Conservation (phyloP, 1,139 yeast species). For the Suhomyces taliae region DNA sequence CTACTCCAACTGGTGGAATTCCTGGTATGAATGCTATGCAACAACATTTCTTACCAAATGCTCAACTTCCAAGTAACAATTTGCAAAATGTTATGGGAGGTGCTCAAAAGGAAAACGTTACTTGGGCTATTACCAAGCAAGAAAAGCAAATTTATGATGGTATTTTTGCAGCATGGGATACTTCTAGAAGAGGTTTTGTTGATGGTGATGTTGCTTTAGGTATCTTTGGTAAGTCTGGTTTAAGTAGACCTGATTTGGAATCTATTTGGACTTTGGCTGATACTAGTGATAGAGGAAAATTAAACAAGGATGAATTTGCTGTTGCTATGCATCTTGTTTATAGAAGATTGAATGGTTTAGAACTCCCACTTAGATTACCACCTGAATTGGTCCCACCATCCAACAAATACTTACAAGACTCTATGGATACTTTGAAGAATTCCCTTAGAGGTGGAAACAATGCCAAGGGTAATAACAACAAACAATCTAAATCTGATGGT, state of each 20-base stretch:
- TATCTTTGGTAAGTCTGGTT: constrained; percentile 87
- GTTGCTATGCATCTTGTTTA: constrained; percentile 84
- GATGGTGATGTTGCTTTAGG: constrained; percentile 83
- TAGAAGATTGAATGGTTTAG: constrained; percentile 69
- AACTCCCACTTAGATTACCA: constrained; percentile 70
- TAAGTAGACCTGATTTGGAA: constrained; percentile 81
- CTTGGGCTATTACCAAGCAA: constrained; percentile 80
- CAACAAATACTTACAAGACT: constrained; percentile 55
- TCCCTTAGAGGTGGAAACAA: constrained; percentile 42
- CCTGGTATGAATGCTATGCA: constrained; percentile 79
- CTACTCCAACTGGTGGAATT: constrained; percentile 69
- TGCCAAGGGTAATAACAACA: constrained; percentile 43
- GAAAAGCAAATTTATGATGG: constrained; percentile 87
- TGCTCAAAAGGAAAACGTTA: constrained; percentile 47
- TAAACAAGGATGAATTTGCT: constrained; percentile 77
- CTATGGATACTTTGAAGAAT: constrained; percentile 43
- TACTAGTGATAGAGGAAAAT: constrained; percentile 66
- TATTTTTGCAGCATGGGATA: constrained; percentile 87
- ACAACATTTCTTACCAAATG: constrained; percentile 72
- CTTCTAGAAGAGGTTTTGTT: constrained; percentile 61
- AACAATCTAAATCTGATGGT: constrained; percentile 41
- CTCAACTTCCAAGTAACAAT: constrained; percentile 40
- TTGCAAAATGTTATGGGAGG: constrained; percentile 57
- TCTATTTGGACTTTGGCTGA: constrained; percentile 86
- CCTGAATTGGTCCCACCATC: constrained; percentile 80